Base-by-base conservation (phyloP, 1,284 basidiomycete genomes). In the Sphagnurus paluster region DNA sequence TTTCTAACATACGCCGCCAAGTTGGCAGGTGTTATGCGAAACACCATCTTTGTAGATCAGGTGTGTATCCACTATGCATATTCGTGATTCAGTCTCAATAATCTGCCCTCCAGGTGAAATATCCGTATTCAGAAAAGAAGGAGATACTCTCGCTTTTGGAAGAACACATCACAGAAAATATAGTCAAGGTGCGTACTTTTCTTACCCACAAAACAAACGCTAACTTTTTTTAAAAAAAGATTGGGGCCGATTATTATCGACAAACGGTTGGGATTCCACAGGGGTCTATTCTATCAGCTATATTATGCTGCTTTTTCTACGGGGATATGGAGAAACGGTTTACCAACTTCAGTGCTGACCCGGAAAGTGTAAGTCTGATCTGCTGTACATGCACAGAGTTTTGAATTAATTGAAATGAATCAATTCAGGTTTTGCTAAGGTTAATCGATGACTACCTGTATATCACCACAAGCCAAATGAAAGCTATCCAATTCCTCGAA, bases 381-480 rank as follows among this genome's bases (percentile, higher is more conserved):
- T 7, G 11, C 36, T 26, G 13, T 5, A n/a, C n/a, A n/a, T 21
- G n/a, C 7, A 34, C 24, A 46, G 16, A 25, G 7, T 34, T 28
- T 13, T 24, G 13, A 17, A 16, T 32, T 5, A 10, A 33, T 44
- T 28, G 4, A 28, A 19, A 20, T 46, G 9, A 42, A 16, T 49
- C 48, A 32, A 37, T 42, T 16, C 3, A 96, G 92, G 61, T 87
- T 2, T 69, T 98, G 2, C 68, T 98, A 41, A 78, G 97, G 41
- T 79, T 95, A 52, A 87, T 96, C 19, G 97, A 99, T 59, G 97
- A 99, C 63, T 99, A 98, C 60, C 70, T 99, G 19, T 87, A 90
- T 56, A 74, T 99, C 44, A 93, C 93, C 3, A 87, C 90, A 1
- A 78, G 78, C 49, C 70, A 71, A 1, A 42, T 54, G 2, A 77